These are phyloP conservation scores for Pinus taeda DNA, from an alignment of 75 land plant species.

Conservation along the genomic window DNA sequence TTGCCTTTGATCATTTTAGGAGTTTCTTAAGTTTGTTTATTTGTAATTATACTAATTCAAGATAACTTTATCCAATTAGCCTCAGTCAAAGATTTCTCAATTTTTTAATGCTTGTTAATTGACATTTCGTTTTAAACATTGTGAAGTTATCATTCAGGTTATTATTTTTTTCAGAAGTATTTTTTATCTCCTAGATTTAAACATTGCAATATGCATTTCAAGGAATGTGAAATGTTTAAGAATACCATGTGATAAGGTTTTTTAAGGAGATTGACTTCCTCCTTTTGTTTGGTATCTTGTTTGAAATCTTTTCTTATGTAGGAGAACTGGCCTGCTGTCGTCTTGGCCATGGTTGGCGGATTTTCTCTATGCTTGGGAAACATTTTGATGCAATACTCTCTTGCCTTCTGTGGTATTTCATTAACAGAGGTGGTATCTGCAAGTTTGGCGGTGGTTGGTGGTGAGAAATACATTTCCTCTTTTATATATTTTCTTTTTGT, in stretches of 20 bases:
- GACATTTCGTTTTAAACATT: background rate
- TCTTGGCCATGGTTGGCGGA: conserved; percentile 20
- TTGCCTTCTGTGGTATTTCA: conserved; percentile 21
- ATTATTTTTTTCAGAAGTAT: background rate
- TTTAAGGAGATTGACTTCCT: background rate
- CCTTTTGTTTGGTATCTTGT: background rate
- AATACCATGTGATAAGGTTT: background rate
- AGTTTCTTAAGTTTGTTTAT: no score
- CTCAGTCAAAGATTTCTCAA: no score
- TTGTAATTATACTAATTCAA: no score
- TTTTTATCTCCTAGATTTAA: background rate
- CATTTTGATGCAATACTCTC: conserved; percentile 27
- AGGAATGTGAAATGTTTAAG: background rate
- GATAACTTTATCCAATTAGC: no score
- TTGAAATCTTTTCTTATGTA: background rate
- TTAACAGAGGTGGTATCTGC: conserved; percentile 27
- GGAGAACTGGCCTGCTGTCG: conserved; percentile 16
- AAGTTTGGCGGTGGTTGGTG: conserved; percentile 22
- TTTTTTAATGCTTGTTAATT: background rate
- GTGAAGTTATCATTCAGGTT: background rate
- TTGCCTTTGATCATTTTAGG: no score
- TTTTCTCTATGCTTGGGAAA: conserved; percentile 20
- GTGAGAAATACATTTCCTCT: background rate
- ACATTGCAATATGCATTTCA: background rate
- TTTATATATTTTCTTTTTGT: background rate